phyloP scores from a whole-genome alignment of 352 stramenopile species.

The Globisporangium sylvaticum region DNA sequence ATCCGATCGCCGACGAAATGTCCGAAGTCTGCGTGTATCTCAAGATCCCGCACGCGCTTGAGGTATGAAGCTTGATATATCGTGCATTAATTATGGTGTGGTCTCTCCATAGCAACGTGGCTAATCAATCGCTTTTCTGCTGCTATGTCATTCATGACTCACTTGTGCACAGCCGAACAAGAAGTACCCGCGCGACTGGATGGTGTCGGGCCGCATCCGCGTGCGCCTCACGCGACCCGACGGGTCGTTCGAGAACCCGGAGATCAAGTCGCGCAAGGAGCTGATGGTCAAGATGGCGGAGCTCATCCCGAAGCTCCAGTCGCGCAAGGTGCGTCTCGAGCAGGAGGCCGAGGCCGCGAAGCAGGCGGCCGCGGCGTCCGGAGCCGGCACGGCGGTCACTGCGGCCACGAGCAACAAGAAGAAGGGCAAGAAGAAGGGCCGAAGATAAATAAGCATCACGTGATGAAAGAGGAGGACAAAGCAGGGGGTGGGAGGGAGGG shows the following conservation, averaged over 20 bases:
- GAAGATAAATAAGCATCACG: constrained; percentile 59
- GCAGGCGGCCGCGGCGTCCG: constrained; percentile 26
- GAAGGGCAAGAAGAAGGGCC: constrained; percentile 86
- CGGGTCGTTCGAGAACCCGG: constrained; percentile 56
- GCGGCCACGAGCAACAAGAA: constrained; percentile 61
- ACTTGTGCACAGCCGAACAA: constrained; percentile 41
- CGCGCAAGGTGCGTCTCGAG: constrained; percentile 69
- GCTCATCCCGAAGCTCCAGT: constrained; percentile 82
- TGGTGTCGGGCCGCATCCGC: constrained; percentile 62
- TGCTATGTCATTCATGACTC: no score
- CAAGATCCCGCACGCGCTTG: constrained; percentile 75
- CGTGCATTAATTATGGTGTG: no score
- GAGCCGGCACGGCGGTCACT: constrained; percentile 23
- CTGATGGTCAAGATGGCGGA: constrained; percentile 86
- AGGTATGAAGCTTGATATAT: no score
- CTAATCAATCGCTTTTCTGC: neutral
- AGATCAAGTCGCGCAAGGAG: constrained; percentile 50
- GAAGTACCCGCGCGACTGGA: constrained; percentile 79
- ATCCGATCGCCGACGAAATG: constrained; percentile 76
- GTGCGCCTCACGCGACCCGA: constrained; percentile 66
- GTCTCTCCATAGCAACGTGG: neutral
- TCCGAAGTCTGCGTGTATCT: constrained; percentile 81
- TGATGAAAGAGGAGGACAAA: neutral
- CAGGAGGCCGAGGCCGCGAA: constrained; percentile 65
- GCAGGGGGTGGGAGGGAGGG: no score